phyloP scores from a whole-genome alignment of 345 rosid genomes.

The Populus deltoides region DNA sequence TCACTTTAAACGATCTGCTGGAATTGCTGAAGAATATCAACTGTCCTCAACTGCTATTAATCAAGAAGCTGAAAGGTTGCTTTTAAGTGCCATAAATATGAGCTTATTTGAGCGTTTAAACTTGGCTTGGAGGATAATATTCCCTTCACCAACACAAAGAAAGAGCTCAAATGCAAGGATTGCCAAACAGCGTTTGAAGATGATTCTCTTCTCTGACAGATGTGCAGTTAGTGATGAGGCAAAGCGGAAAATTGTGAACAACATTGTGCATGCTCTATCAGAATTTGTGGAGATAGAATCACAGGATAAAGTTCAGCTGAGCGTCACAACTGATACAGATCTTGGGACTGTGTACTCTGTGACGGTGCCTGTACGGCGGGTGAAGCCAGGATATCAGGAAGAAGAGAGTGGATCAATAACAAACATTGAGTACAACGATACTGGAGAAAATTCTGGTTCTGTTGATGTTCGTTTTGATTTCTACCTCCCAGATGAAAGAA shows the following conservation, averaged over 20 bases:
- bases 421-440: conserved; percentile 75
- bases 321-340: conserved; percentile 74
- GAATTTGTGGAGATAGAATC: conserved; percentile 96
- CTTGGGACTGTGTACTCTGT: conserved; percentile 92
- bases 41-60: conserved; percentile 49
- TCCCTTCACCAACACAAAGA: conserved; percentile 67
- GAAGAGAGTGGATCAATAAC: conserved; percentile 62
- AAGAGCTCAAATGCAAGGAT: conserved; percentile 88
- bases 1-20: conserved; percentile 41
- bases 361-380: conserved; percentile 86
- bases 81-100: conserved; percentile 68
- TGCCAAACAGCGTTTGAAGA: conserved; percentile 92
- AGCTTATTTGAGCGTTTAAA: conserved; percentile 77
- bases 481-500: conserved; percentile 67
- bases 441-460: conserved; percentile 61
- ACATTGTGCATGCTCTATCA: conserved; percentile 69
- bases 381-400: conserved; percentile 77
- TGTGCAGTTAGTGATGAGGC: conserved; percentile 96
- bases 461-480: conserved; percentile 92
- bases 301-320: conserved; percentile 91
- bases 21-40: conserved; percentile 49
- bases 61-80: conserved; percentile 71
- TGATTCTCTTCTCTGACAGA: conserved; percentile 97
- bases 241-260: conserved; percentile 73
- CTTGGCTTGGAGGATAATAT: conserved; percentile 88